Evolutionary conservation across 2,329 filamentous ascomycete species (phyloP).

Genomic region (Hymenoscyphus occultus): DNA sequence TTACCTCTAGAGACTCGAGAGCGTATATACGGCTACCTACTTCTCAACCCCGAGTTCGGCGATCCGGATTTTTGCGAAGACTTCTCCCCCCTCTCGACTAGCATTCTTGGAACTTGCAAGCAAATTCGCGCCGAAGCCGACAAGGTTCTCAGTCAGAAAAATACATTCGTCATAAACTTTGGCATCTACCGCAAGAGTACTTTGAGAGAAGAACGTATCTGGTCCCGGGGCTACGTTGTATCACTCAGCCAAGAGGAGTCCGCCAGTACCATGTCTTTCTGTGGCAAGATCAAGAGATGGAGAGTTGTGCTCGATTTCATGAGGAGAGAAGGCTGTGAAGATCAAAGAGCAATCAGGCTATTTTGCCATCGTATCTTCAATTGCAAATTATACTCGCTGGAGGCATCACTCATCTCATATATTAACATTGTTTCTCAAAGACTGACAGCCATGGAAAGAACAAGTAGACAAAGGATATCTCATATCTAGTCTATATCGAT

Average conservation of each 20-base stretch:
- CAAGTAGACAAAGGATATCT: too few species aligned
- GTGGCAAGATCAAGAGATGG: neutral
- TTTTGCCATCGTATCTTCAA: neutral
- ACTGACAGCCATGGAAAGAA: too few species aligned
- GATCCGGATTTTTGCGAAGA: neutral
- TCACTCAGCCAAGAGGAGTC: neutral
- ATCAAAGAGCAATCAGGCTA: neutral
- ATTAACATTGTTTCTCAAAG: too few species aligned
- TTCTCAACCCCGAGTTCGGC: neutral
- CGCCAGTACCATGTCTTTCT: neutral
- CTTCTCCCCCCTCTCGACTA: conserved; percentile 12
- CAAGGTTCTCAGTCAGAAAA: conserved; percentile 25
- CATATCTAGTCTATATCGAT: too few species aligned
- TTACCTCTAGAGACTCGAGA: neutral
- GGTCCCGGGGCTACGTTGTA: too few species aligned
- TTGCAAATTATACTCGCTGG: neutral
- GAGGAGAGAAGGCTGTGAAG: neutral
- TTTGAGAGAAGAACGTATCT: too few species aligned
- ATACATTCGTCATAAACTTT: neutral
- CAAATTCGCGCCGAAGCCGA: conserved; percentile 27
- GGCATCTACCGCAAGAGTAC: neutral
- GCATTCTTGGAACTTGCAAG: conserved; percentile 22
- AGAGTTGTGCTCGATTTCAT: neutral
- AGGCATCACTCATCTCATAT: neutral
- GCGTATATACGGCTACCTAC: neutral